phyloP scores from a whole-genome alignment of 257 asterid genomes.

The Echites panduratus region DNA sequence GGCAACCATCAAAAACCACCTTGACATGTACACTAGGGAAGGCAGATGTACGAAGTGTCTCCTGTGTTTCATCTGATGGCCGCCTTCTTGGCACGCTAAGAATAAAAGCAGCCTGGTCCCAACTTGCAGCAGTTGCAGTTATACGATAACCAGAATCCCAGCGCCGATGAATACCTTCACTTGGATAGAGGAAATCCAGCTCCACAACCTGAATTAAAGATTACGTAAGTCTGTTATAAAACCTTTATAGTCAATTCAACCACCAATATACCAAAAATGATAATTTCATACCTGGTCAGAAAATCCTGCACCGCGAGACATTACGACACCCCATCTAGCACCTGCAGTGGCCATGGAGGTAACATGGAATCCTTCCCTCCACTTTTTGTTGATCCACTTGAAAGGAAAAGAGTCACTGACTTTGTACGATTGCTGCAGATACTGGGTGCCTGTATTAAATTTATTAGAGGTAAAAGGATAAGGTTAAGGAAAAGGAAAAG shows the following conservation, averaged over 20 bases:
- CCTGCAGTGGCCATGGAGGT: constrained; percentile 91
- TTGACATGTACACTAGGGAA: constrained; percentile 72
- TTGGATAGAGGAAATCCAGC: constrained; percentile 79
- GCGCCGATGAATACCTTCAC: constrained; percentile 79
- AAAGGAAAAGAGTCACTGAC: constrained; percentile 81
- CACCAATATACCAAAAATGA: not conserved
- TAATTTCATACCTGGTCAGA: constrained; percentile 59
- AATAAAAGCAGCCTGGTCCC: constrained; percentile 67
- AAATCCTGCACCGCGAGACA: constrained; percentile 82
- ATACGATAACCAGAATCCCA: constrained; percentile 81
- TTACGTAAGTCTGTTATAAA: not conserved
- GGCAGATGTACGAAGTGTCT: constrained; percentile 79
- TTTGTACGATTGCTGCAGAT: constrained; percentile 78
- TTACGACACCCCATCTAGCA: constrained; percentile 67
- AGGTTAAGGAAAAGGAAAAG: constrained; percentile 14
- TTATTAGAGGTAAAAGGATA: not conserved
- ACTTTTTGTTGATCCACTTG: constrained; percentile 93
- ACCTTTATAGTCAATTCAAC: not conserved
- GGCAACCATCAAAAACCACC: constrained; percentile 27
- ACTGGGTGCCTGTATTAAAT: constrained; percentile 52
- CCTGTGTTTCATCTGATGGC: constrained; percentile 72
- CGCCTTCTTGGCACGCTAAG: constrained; percentile 63
- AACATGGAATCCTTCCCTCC: constrained; percentile 77
- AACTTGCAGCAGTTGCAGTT: constrained; percentile 72
- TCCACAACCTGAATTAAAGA: constrained; percentile 57